A percentile compares a stretch with the other conserved stretches of the same genome.
phyloP scores from a whole-genome alignment of 148 eudicot species.

The Heliosperma pusillum region DNA sequence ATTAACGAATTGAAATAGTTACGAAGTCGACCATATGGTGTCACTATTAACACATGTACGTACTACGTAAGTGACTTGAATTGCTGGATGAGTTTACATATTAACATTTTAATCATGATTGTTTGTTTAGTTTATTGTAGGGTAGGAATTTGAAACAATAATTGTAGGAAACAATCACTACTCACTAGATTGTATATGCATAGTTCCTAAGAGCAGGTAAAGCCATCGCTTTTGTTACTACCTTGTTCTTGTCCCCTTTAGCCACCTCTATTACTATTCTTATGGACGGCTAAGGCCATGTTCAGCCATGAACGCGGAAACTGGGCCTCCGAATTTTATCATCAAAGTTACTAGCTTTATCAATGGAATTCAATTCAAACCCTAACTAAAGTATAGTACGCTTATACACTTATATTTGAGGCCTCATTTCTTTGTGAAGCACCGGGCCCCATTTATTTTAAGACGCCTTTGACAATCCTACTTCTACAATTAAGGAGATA shows the following conservation, averaged over 20 bases:
- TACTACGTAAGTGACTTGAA: neutral
- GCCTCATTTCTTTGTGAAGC: too few relatives aligned
- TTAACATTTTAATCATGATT: neutral
- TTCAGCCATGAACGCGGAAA: too few relatives aligned
- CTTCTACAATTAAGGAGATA: too few relatives aligned
- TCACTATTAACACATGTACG: neutral
- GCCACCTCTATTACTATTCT: neutral
- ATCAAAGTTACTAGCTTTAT: too few relatives aligned
- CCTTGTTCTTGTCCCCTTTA: constrained; percentile 1
- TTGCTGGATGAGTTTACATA: neutral
- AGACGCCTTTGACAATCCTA: too few relatives aligned
- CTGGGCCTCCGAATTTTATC: too few relatives aligned
- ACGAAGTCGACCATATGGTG: neutral
- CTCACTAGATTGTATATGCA: neutral
- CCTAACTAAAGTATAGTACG: too few relatives aligned
- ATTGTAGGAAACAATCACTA: constrained; percentile 2
- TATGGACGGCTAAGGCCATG: too few relatives aligned
- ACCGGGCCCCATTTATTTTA: too few relatives aligned
- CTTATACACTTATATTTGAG: too few relatives aligned
- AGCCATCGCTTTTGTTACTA: neutral
- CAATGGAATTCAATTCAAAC: too few relatives aligned
- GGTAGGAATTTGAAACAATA: constrained; percentile 3
- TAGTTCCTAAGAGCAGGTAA: constrained; percentile 15
- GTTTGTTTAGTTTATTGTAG: neutral
- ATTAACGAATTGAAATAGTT: too few relatives aligned